Conservation (phyloP, 2,329 filamentous ascomycete genomes). For the Alternaria sp. region DNA sequence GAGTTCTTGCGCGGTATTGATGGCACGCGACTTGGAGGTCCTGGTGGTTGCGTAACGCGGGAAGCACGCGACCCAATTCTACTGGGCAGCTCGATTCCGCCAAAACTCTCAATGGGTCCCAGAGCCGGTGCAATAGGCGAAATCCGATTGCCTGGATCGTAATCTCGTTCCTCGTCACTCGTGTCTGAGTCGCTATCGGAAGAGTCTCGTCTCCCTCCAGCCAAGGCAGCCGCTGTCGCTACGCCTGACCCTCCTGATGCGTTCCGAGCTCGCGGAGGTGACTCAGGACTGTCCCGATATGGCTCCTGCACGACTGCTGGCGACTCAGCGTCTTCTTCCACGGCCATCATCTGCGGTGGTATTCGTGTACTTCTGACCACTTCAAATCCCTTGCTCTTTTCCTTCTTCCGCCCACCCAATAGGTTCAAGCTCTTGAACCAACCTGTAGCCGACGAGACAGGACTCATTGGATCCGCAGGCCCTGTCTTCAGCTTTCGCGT, state of each 20-base stretch:
- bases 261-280: constrained; percentile 4
- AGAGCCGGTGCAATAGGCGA: constrained; percentile 62
- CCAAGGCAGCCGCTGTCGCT: constrained; percentile 21
- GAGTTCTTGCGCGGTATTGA: constrained; percentile 75
- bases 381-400: constrained; percentile 95
- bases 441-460: constrained; percentile 84
- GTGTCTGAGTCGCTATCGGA: constrained; percentile 46
- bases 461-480: constrained; percentile 90
- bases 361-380: constrained; percentile 90
- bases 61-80: constrained; percentile 67
- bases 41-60: constrained; percentile 27
- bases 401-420: constrained; percentile 85
- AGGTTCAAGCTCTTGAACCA: constrained; percentile 76
- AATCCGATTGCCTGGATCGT: constrained; percentile 49
- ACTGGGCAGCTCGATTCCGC: constrained; percentile 68
- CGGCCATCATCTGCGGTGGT: constrained; percentile 72
- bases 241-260: constrained; percentile 16
- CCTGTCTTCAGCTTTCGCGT: constrained; percentile 90
- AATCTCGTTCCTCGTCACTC: constrained; percentile 52
- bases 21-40: constrained; percentile 41
- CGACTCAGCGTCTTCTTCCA: constrained; percentile 65
- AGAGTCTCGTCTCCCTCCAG: constrained; percentile 50
- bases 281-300: constrained; percentile 61
- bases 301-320: constrained; percentile 47
- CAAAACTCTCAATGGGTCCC: constrained; percentile 65